Base-by-base conservation (phyloP, 306 rosid genomes). In the Glycyrrhiza uralensis region DNA sequence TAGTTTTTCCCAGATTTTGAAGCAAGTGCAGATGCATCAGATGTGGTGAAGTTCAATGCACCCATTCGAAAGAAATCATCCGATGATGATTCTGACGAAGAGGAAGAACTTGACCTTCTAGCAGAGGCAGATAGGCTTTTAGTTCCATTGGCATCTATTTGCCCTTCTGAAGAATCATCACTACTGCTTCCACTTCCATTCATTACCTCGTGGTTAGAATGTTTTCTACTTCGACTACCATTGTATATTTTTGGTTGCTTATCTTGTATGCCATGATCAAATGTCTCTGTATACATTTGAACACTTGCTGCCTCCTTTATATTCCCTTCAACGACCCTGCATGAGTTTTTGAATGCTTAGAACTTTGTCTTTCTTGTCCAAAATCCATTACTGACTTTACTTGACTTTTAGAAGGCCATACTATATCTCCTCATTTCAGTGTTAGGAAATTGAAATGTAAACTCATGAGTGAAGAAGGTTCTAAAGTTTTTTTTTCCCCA, bases 51-150 rank as follows among this genome's bases (percentile, higher is more conserved):
- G 38, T 63, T 58, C 38, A 20, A 46, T 28, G 63, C 33, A 39
- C 68, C 82, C 36, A 42, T 35, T 68, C 65, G 66, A 59, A 70
- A 76, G 18, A 77, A 49, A 82, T 66, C 81, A 15, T 60, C 14
- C 0, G 74, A 58, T 13, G 79, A 61, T 45, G 79, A 61, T 28
- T 79, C 80, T 50, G 85, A 80, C 2, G 28, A 80, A 35, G 78
- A 76, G n/a, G 76, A 56, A 41, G 85, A 76, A 72, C 75, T 51
- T 41, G 71, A 69, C 5, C 26, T 51, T 77, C n/a, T 54, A 22
- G 61, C 18, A 1, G 76, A 59, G 64, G 38, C 13, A 67, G 68
- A 70, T 28, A 61, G 14, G 30, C 67, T 54, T 72, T 67, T 76
- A 62, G 64, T 22, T 54, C 42, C 78, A 46, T 76, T 80, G 61